A percentile compares a stretch with the other conserved stretches of the same genome.
Evolutionary conservation across 192 early-diverging fungal genomes (phyloP).

Genomic region (Diversispora epigaea): DNA sequence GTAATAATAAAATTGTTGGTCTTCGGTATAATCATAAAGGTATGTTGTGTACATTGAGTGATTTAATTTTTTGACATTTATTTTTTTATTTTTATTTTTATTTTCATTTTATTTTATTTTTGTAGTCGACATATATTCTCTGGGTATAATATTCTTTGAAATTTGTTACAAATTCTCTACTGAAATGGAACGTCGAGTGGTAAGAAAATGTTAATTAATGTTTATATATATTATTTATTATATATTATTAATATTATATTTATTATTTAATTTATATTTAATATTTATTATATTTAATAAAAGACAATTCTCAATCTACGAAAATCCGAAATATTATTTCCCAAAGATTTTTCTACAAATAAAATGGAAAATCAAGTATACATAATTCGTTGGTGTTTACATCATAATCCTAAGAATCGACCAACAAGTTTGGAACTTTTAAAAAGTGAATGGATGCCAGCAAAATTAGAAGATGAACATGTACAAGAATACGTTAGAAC

Average conservation of each 20-base stretch:
- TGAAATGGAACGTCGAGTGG: conserved; percentile 71
- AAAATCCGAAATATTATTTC: conserved; percentile 66
- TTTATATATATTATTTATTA: background rate
- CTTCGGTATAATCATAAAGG: conserved; percentile 70
- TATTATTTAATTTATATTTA: background rate
- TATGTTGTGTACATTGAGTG: background rate
- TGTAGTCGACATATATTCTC: conserved; percentile 76
- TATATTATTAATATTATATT: background rate
- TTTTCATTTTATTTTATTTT: background rate
- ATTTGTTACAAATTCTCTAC: conserved; percentile 74
- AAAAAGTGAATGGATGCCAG: conserved; percentile 76
- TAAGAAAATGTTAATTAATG: background rate
- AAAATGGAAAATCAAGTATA: conserved; percentile 64
- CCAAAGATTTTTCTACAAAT: conserved; percentile 62
- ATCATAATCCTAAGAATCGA: conserved; percentile 73
- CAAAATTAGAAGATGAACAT: conserved; percentile 85
- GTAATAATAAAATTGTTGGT: conserved; percentile 38
- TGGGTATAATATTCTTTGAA: conserved; percentile 75
- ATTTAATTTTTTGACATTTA: background rate
- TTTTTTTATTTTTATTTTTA: background rate
- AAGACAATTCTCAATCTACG: conserved; percentile 70
- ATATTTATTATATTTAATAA: background rate
- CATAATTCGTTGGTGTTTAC: conserved; percentile 72
- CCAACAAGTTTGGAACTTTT: conserved; percentile 82
- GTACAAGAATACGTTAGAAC: conserved; percentile 86